Conservation (phyloP, 495 filamentous ascomycete genomes). For the Tuber indicum region DNA sequence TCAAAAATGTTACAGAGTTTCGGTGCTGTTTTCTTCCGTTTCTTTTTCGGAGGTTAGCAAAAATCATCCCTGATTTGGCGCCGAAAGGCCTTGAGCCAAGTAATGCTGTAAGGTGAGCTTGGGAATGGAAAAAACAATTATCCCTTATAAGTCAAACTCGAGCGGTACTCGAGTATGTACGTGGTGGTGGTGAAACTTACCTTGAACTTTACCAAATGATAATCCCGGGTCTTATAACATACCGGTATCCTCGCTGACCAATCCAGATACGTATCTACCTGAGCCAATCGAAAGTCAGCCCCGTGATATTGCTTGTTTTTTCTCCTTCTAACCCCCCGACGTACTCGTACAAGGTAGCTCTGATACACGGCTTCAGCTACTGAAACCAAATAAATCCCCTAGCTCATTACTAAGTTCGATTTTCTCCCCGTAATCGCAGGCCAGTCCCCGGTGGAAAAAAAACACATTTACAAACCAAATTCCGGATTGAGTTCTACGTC, state of each 20-base stretch:
- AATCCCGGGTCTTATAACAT: not conserved
- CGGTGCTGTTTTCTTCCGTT: not conserved
- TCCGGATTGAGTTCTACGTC: not conserved
- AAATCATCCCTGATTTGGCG: not conserved
- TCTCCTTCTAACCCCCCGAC: not conserved
- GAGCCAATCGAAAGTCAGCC: not conserved
- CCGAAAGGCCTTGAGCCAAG: not conserved
- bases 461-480: not conserved
- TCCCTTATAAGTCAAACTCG: not conserved
- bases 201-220: not conserved
- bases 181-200: not conserved
- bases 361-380: not conserved
- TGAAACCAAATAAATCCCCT: not conserved
- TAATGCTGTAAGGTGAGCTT: not conserved
- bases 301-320: not conserved
- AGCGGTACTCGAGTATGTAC: no score
- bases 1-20: not conserved
- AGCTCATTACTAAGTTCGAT: not conserved
- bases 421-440: not conserved
- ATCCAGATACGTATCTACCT: not conserved
- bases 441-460: not conserved
- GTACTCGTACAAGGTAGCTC: not conserved
- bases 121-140: slow-evolving; percentile 1
- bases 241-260: not conserved
- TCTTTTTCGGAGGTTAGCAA: not conserved